Evolutionary conservation across 2,329 filamentous ascomycete species (phyloP), one percentile per base, ranked within the genome.

Genomic region (Colletotrichum sp.): DNA sequence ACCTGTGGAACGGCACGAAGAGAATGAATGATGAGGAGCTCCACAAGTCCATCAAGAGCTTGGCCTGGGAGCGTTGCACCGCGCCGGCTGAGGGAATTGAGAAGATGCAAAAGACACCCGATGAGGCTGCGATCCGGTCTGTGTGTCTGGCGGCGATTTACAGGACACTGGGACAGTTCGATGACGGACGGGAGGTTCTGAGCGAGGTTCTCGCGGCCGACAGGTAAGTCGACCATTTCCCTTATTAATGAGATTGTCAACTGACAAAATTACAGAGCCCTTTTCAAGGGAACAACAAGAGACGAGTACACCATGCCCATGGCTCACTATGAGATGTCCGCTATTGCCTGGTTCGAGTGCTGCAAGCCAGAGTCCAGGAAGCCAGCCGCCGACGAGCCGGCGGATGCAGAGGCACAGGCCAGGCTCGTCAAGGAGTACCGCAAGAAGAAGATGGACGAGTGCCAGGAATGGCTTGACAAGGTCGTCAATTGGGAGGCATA

Each of bases 1-100:
- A 96, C 83, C 92, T 98, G 80, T 98, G 96, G 96, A 96, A 95
- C 81, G 96, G 96, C 1, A 92, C 92, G 79, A 96, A 95, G 84
- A 92, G 95, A 71, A 98, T 98, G 95, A 87, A 90, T 3, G 80
- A 85, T 1, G 85, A 86, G 0, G 91, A 96, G 75, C 87, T 98
- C 16, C 87, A 93, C 64, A 85, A 88, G 57, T 94, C 92, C 0
- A 82, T 95, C 48, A 84, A 82, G 1, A 89, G 90, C n/a, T 85
- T 98, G 13, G 86, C 88, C 0, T 98, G 91, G 91, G 85, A 87
- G 27, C 84, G 95, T 85, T 93, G 91, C 64, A 91, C 91, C 1
- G 86, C 85, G 8, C 77, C 83, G 6, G 81, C 83, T 0, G 86
- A 88, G 59, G 83, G 82, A 0, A 79, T 87, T 1, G 83, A 82